phyloP scores from a whole-genome alignment of 2,329 filamentous ascomycete species.

The Xylaria sp. region DNA sequence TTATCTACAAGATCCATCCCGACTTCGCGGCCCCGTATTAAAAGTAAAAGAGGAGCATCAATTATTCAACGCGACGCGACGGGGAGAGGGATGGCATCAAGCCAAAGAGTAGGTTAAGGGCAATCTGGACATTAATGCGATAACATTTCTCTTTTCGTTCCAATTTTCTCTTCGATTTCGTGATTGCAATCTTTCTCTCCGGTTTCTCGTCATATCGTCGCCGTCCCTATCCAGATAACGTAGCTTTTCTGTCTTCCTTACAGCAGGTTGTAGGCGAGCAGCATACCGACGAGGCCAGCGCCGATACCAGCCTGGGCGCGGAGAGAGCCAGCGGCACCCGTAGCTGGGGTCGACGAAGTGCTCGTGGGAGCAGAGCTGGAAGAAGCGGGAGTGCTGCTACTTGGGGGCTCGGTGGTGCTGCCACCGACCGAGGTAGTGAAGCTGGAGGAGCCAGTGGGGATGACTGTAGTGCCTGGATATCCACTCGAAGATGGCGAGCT shows the following conservation, averaged over 20 bases:
- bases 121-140: slow-evolving; percentile 21
- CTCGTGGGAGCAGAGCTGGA: slow-evolving; percentile 7
- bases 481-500: slow-evolving; percentile 17
- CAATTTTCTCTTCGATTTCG: not conserved
- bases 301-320: slow-evolving; percentile 36
- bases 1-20: slow-evolving; percentile 26
- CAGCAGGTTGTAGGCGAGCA: slow-evolving; percentile 41
- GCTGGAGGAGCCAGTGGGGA: slow-evolving; percentile 18
- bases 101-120: slow-evolving; percentile 1
- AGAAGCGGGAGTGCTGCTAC: slow-evolving; percentile 19
- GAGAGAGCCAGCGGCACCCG: slow-evolving; percentile 33
- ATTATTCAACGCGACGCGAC: not conserved
- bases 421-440: slow-evolving; percentile 22
- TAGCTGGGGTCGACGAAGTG: slow-evolving; percentile 25
- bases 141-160: slow-evolving; percentile 1
- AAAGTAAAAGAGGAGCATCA: not conserved
- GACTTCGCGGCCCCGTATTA: slow-evolving; percentile 8
- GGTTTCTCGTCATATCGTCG: slow-evolving; percentile 17
- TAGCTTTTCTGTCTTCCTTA: slow-evolving; percentile 30
- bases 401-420: slow-evolving; percentile 18
- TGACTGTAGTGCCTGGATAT: slow-evolving; percentile 19
- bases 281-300: slow-evolving; percentile 38
- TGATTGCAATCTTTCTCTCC: slow-evolving; percentile 12
- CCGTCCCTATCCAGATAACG: not conserved
- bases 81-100: not conserved